These are phyloP conservation scores for Mycena filopes DNA, from an alignment of 768 basidiomycete genomes.

Conservation along the genomic window DNA sequence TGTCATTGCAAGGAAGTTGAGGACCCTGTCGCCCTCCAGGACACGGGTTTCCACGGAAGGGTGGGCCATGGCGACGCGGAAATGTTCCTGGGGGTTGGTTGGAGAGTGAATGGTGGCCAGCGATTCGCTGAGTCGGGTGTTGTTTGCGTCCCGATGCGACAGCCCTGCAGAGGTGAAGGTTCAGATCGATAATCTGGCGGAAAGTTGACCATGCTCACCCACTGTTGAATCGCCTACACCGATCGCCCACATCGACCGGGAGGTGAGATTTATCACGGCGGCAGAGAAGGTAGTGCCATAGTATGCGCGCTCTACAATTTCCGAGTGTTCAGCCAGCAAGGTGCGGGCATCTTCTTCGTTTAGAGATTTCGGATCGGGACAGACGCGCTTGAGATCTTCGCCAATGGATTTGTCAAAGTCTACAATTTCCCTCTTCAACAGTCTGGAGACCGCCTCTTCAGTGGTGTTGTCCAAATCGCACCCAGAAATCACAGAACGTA, in stretches of 20 bases:
- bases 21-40: not conserved
- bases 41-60: not conserved
- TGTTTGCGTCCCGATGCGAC: not conserved
- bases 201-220: not conserved
- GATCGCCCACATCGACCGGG: not conserved
- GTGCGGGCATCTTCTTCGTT: not conserved
- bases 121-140: too few species aligned
- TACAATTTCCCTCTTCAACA: not conserved
- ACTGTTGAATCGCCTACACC: not conserved
- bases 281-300: not conserved
- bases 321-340: not conserved
- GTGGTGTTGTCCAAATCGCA: not conserved
- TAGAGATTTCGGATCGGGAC: not conserved
- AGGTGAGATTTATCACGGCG: not conserved
- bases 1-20: conserved; percentile 9
- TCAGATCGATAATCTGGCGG: not conserved
- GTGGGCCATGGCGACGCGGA: conserved; percentile 3
- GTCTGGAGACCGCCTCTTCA: not conserved
- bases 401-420: not conserved
- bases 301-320: not conserved
- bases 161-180: not conserved
- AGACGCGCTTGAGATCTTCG: not conserved
- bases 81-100: not conserved
- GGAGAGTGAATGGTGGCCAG: conserved; percentile 2
- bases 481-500: not conserved